Conservation (phyloP, 2,329 filamentous ascomycete genomes). For the Phaeophleospora eucalypticola region DNA sequence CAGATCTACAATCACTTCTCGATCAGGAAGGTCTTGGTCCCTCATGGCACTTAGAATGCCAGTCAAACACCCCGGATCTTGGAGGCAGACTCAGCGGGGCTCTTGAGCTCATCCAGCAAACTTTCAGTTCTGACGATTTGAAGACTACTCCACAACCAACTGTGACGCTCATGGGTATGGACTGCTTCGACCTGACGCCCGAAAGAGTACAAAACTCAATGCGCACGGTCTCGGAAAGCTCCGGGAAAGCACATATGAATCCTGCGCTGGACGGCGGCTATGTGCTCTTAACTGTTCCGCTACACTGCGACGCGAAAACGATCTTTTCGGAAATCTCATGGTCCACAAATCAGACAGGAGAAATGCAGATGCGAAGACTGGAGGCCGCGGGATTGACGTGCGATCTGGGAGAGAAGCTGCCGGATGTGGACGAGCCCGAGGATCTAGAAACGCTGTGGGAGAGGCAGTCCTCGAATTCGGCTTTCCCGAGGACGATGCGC, state of each 20-base stretch:
- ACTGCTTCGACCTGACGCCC: not conserved
- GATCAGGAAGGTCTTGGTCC: not conserved
- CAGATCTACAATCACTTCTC: not conserved
- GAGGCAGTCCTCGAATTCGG: not conserved
- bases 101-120: not conserved
- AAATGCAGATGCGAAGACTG: not conserved
- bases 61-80: not conserved
- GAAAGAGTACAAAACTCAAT: not conserved
- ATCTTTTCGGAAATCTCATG: not conserved
- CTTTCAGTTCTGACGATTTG: not conserved
- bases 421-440: not conserved
- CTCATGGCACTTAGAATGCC: not conserved
- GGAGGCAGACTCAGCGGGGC: not conserved
- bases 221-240: not conserved
- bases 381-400: not conserved
- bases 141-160: not conserved
- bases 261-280: not conserved
- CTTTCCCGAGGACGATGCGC: not conserved
- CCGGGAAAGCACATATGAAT: not conserved
- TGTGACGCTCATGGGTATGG: not conserved
- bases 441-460: not conserved
- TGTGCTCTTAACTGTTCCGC: not conserved
- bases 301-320: not conserved
- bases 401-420: not conserved
- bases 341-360: not conserved